Conservation (phyloP, 2,329 filamentous ascomycete species). For the Xylariaceae sp. region DNA sequence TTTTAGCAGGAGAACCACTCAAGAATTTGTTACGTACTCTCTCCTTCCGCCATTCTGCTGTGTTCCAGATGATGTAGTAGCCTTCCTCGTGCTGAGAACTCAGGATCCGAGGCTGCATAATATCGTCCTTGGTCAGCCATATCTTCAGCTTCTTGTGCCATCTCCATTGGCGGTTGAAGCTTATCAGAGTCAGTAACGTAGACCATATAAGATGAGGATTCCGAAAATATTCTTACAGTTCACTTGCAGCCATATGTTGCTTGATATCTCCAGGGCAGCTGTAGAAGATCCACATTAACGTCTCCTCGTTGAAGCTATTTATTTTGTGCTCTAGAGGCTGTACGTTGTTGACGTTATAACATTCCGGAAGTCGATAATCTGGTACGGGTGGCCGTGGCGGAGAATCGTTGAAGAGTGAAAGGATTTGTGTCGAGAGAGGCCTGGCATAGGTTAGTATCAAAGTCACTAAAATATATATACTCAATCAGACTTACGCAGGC, state of each 20-base stretch:
- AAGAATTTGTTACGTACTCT: constrained; percentile 50
- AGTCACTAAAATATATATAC: neutral
- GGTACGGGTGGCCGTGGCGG: constrained; percentile 60
- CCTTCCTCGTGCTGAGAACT: constrained; percentile 64
- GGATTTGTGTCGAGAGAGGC: constrained; percentile 60
- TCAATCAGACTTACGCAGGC: constrained; percentile 53
- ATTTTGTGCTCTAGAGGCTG: constrained; percentile 68
- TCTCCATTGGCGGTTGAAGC: constrained; percentile 66
- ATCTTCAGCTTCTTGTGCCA: constrained; percentile 69
- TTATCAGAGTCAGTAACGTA: constrained; percentile 35
- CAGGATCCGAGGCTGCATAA: constrained; percentile 64
- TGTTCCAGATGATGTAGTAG: constrained; percentile 69
- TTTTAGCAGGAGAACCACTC: neutral
- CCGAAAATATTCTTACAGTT: constrained; percentile 53
- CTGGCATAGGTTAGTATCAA: constrained; percentile 39
- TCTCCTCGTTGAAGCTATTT: constrained; percentile 68
- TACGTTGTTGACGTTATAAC: constrained; percentile 68
- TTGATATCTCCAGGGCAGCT: constrained; percentile 65
- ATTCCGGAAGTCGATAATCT: constrained; percentile 63
- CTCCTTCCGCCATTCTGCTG: constrained; percentile 63
- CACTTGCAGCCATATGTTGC: constrained; percentile 64
- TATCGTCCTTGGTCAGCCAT: constrained; percentile 70
- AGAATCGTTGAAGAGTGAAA: constrained; percentile 63
- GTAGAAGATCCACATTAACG: constrained; percentile 71
- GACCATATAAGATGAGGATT: neutral